Conservation (phyloP, 1,284 basidiomycete species). For the Bondarzewia mesenterica region DNA sequence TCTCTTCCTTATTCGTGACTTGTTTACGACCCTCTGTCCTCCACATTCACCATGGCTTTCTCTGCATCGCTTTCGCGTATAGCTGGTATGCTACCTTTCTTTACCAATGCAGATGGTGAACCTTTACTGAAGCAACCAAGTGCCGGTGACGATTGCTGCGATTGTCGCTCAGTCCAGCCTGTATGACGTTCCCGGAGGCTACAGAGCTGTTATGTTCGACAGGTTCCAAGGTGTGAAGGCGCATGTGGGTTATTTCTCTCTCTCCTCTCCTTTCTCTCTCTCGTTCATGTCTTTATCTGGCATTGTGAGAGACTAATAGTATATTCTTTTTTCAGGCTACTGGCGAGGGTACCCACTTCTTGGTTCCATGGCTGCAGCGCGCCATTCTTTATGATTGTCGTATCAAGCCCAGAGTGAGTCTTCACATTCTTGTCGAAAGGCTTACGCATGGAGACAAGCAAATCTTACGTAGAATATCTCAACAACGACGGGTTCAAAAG, state of each 20-base stretch:
- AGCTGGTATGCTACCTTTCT: conserved; percentile 36
- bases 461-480: conserved; percentile 73
- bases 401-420: conserved; percentile 85
- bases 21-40: not conserved
- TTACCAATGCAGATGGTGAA: too few species aligned
- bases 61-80: conserved; percentile 24
- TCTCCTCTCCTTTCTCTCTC: too few species aligned
- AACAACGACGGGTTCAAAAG: conserved; percentile 93
- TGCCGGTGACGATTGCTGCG: conserved; percentile 68
- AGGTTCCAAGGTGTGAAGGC: conserved; percentile 90
- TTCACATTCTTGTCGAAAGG: conserved; percentile 1
- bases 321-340: conserved; percentile 49
- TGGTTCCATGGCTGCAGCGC: conserved; percentile 91
- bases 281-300: not conserved
- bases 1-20: not conserved
- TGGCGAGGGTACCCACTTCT: conserved; percentile 94
- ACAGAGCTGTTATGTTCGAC: conserved; percentile 97
- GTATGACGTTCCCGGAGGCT: conserved; percentile 92
- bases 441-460: not conserved
- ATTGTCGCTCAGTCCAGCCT: conserved; percentile 69
- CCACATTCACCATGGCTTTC: conserved; percentile 5
- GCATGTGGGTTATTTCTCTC: conserved; percentile 35
- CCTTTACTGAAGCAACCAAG: too few species aligned
- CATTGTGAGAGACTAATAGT: too few species aligned
- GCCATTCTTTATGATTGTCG: conserved; percentile 97